A percentile compares a stretch with the other conserved stretches of the same genome.
Conservation (phyloP, 1,284 basidiomycete genomes). For the Tremellales sp. region DNA sequence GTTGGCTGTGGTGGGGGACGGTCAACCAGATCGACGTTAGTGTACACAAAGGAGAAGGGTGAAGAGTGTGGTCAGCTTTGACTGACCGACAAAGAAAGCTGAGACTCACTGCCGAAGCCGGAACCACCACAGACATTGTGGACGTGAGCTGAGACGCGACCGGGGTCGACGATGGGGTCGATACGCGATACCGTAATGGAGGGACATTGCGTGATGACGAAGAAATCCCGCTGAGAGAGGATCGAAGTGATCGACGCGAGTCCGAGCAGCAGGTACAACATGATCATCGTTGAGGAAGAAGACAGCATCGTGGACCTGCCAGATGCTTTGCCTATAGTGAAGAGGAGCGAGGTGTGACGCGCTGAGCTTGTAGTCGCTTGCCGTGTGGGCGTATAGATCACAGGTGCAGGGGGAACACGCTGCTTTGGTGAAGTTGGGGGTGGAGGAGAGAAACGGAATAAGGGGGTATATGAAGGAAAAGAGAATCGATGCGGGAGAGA, state of each 20-base stretch:
- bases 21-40: neutral
- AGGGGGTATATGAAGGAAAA: too few species aligned
- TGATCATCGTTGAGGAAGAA: neutral
- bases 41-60: neutral
- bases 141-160: constrained; percentile 37
- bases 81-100: neutral
- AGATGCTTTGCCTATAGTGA: neutral
- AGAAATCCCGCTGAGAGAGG: constrained; percentile 20
- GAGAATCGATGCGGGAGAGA: neutral
- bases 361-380: neutral
- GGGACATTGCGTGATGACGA: constrained; percentile 28
- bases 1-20: neutral
- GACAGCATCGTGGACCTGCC: constrained; percentile 6
- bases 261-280: constrained; percentile 4
- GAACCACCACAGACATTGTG: constrained; percentile 45
- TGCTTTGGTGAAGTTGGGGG: neutral
- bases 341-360: neutral
- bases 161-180: constrained; percentile 49
- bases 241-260: neutral
- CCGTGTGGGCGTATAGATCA: constrained; percentile 1
- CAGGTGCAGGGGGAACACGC: neutral
- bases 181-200: constrained; percentile 38
- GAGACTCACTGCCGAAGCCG: constrained; percentile 31
- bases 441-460: neutral
- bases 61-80: neutral